These are phyloP conservation scores for Phenoliferia sp. DNA, from an alignment of 1,284 basidiomycete genomes.

Conservation along the genomic window DNA sequence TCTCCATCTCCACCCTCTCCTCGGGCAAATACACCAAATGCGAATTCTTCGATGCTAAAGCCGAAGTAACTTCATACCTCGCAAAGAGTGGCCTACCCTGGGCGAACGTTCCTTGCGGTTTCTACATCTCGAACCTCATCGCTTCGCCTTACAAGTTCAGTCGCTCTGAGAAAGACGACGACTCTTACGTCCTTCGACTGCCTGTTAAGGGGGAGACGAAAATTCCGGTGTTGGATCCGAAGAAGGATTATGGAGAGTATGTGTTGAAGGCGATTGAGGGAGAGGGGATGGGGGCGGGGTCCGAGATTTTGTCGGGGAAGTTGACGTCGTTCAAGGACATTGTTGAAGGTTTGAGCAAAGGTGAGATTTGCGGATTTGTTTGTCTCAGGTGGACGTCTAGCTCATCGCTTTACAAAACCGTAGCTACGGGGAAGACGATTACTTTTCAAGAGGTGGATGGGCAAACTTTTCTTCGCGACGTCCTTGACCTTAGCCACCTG, in stretches of 20 bases:
- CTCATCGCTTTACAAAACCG: not conserved
- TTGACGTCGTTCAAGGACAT: not conserved
- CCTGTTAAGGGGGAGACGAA: not conserved
- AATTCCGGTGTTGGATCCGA: not conserved
- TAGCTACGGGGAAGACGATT: not conserved
- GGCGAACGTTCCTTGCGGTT: conserved; percentile 28
- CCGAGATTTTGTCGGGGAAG: not conserved
- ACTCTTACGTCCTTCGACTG: not conserved
- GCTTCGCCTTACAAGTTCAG: no score
- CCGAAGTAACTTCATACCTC: conserved; percentile 33
- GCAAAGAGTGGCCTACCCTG: conserved; percentile 20
- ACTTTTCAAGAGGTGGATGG: not conserved
- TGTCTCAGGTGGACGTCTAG: not conserved
- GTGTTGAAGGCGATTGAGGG: not conserved
- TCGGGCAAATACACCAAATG: conserved; percentile 26
- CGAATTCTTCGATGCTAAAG: conserved; percentile 37
- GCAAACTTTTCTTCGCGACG: not conserved
- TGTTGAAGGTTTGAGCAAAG: not conserved
- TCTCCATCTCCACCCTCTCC: conserved; percentile 27
- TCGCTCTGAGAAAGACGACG: not conserved
- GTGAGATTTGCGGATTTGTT: not conserved
- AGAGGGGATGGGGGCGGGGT: not conserved
- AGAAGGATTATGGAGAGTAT: not conserved
- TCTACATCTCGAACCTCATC: conserved; percentile 14
- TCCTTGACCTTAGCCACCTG: not conserved